These are phyloP conservation scores for Malus hybrid DNA, from an alignment of 331 rosid species.

Conservation along the genomic window DNA sequence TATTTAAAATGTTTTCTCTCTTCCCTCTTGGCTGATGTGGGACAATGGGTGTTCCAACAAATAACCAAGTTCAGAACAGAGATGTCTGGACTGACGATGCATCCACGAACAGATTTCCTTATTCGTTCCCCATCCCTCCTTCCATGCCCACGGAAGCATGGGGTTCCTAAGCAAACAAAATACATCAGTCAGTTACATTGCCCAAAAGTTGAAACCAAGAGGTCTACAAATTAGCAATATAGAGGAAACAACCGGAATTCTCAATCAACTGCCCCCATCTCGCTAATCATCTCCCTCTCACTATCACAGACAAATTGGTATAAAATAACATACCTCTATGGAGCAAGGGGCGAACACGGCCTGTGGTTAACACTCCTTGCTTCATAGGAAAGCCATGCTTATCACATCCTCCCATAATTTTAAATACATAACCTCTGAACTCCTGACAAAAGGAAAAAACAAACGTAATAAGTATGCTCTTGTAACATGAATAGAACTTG, in stretches of 20 bases:
- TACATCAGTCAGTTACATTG: not conserved
- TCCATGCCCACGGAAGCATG: conserved; percentile 48
- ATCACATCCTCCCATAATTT: conserved; percentile 58
- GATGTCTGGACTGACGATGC: conserved; percentile 54
- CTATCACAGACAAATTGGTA: not conserved
- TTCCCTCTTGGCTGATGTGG: not conserved
- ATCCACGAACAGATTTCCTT: conserved; percentile 54
- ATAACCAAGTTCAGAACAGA: conserved; percentile 57
- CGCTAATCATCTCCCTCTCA: not conserved
- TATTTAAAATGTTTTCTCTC: conserved; percentile 13
- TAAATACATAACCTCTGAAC: conserved; percentile 47
- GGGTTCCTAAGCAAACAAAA: conserved; percentile 29
- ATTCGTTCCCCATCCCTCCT: conserved; percentile 53
- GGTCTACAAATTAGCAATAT: not conserved
- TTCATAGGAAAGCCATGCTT: conserved; percentile 63
- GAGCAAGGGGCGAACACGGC: conserved; percentile 21
- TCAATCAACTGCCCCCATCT: not conserved
- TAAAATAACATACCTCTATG: too few species aligned
- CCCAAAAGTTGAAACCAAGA: not conserved
- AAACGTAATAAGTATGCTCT: not conserved
- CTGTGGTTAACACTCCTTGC: conserved; percentile 53
- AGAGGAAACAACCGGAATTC: not conserved
- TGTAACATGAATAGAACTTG: not conserved
- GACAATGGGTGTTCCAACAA: conserved; percentile 16
- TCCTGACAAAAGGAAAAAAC: conserved; percentile 13